phyloP scores from a whole-genome alignment of 257 asterid species.

The Avicennia marina region DNA sequence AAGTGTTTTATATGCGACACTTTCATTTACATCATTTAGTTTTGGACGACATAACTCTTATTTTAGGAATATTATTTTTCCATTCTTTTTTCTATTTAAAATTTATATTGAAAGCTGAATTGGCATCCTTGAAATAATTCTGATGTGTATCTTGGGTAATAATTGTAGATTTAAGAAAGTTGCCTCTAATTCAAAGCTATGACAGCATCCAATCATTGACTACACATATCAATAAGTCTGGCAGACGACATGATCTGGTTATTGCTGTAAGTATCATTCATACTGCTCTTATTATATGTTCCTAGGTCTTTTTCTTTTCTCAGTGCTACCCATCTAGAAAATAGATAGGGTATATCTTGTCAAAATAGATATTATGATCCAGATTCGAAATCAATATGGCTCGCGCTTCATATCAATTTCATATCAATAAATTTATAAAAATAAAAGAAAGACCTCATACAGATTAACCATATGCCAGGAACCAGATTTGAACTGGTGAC shows the following conservation, averaged over 20 bases:
- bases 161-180: slow-evolving; percentile 46
- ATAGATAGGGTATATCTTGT: no score
- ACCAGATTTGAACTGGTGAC: slow-evolving; percentile 12
- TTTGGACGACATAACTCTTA: no score
- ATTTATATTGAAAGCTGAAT: slow-evolving; percentile 6
- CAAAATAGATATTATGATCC: no score
- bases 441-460: neutral
- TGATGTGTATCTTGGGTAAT: slow-evolving; percentile 16
- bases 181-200: slow-evolving; percentile 77
- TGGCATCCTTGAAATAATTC: neutral
- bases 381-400: no score
- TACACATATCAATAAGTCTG: slow-evolving; percentile 57
- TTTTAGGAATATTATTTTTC: no score
- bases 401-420: no score
- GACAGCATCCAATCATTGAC: slow-evolving; percentile 60
- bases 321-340: no score
- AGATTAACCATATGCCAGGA: neutral
- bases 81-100: no score
- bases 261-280: slow-evolving; percentile 67
- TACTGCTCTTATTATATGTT: no score
- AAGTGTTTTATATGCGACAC: neutral
- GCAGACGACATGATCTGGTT: slow-evolving; percentile 74
- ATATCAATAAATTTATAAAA: no score
- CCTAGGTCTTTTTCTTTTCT: neutral
- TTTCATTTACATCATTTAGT: no score